These are phyloP conservation scores for Monosporozyma aquatica DNA, from an alignment of 805 yeast species.

Conservation along the genomic window DNA sequence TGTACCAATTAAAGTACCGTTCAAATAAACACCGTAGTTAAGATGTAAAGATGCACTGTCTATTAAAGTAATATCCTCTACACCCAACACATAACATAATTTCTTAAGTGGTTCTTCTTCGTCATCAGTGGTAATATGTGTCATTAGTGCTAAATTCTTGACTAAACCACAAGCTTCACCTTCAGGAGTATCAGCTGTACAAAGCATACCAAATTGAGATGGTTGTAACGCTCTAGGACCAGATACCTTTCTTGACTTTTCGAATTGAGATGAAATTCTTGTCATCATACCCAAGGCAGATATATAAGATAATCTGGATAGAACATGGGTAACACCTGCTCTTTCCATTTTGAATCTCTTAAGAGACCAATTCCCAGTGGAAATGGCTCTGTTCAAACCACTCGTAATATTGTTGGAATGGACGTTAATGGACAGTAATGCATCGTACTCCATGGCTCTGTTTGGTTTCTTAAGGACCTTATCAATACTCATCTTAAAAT, in stretches of 20 bases:
- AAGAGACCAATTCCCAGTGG: constrained; percentile 98
- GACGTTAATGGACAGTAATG: constrained; percentile 76
- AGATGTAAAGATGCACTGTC: constrained; percentile 80
- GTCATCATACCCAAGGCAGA: constrained; percentile 99
- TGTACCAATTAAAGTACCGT: constrained; percentile 90
- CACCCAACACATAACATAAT: constrained; percentile 75
- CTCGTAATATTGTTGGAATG: constrained; percentile 90
- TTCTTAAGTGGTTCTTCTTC: constrained; percentile 83
- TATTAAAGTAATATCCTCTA: constrained; percentile 71
- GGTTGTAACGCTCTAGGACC: constrained; percentile 99
- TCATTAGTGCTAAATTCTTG: constrained; percentile 93
- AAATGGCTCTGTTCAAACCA: constrained; percentile 91
- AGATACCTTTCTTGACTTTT: constrained; percentile 92
- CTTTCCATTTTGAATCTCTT: constrained; percentile 99
- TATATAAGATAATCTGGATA: constrained; percentile 83
- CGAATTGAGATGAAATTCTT: constrained; percentile 96
- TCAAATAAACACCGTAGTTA: constrained; percentile 76
- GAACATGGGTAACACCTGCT: constrained; percentile 97
- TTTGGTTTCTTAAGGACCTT: constrained; percentile 89
- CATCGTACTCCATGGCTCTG: constrained; percentile 92
- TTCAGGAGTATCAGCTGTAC: constrained; percentile 98
- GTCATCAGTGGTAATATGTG: constrained; percentile 96
- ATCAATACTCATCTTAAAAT: constrained; percentile 89
- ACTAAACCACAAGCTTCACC: constrained; percentile 99
- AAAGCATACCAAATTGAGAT: constrained; percentile 97